A percentile compares a stretch with the other conserved stretches of the same genome.
Evolutionary conservation across 208 protist species (phyloP).

Genomic region (Novymonas esmeraldas): DNA sequence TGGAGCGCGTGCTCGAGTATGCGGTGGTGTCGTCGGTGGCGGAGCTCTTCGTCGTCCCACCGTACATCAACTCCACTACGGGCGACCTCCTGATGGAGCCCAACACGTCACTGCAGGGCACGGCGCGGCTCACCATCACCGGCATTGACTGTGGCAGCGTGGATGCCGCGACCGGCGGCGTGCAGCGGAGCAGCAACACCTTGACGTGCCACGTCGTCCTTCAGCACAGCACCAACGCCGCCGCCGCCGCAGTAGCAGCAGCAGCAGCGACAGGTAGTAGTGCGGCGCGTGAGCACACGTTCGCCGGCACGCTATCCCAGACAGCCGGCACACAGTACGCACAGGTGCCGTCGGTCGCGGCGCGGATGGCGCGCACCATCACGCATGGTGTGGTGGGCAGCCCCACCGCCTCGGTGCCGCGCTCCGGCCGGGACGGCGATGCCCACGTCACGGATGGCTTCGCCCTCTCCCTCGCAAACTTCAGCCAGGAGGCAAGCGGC

Average conservation of each 20-base stretch:
- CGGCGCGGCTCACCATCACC: constrained; percentile 37
- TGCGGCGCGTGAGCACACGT: constrained; percentile 2
- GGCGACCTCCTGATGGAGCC: constrained; percentile 55
- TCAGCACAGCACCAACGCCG: constrained; percentile 21
- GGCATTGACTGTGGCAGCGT: constrained; percentile 63
- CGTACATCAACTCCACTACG: constrained; percentile 37
- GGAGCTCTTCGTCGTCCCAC: constrained; percentile 46
- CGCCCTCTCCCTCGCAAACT: constrained; percentile 32
- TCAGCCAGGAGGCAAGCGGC: constrained; percentile 24
- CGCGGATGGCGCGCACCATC: constrained; percentile 5
- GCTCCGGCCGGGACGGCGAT: constrained; percentile 5
- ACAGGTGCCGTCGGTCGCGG: constrained; percentile 19
- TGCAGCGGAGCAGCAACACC: constrained; percentile 52
- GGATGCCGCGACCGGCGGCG: constrained; percentile 22
- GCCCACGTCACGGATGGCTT: constrained; percentile 10
- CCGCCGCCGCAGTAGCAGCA: too few species aligned
- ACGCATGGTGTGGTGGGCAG: background rate
- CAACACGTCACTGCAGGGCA: constrained; percentile 57
- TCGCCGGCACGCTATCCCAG: background rate
- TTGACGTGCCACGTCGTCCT: constrained; percentile 37
- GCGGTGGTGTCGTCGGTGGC: constrained; percentile 35
- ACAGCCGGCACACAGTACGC: background rate
- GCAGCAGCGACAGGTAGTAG: too few species aligned
- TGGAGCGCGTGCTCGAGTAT: constrained; percentile 75
- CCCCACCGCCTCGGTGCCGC: background rate